Base-by-base conservation (phyloP, 352 stramenopile species). In the Phytopythium sindhum region DNA sequence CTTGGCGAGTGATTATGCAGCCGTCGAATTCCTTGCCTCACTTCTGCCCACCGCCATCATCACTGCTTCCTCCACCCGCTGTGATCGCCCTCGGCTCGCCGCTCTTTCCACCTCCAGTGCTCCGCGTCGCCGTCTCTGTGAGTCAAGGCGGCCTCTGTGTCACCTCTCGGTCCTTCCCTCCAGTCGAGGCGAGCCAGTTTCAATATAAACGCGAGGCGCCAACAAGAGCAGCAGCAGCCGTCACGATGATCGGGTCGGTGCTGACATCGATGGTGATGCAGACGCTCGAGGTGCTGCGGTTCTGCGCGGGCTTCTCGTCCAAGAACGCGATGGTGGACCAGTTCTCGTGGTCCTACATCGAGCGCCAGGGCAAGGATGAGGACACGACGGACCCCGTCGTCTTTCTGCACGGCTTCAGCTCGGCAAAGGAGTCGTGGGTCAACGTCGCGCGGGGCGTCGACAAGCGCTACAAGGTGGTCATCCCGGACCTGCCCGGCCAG, bases 341-440 rank as follows among this genome's bases (percentile, higher is more conserved):
- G 44, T 88, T 89, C 64, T 80, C 79, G 48, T 92, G 84, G 84
- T 86, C 77, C 48, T 92, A 86, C 76, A 82, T 92, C 37, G 79
- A 92, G 63, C 72, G 80, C 15, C 63, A 72, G 15, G 78, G 66
- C 29, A 74, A 79, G 39, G 67, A 71, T 48, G 61, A 79, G 11
- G 66, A 77, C 21, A 62, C 70, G 35, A 75, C 74, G 17, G 80
- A 87, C 60, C 61, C 80, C 0, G 77, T 93, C 1, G 73, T 91
- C 12, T 86, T 90, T 42, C 67, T 93, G 47, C 81, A 90, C 41
- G 84, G 84, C 61, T 93, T 93, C 65, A 85, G 76, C 57, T 87
- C 79, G 28, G 63, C 78, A 37, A 93, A 93, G 51, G 80, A 89
- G 62, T 88, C 79, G 35, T 89, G 80, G 81, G 62, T 84, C 52